Conservation (phyloP, 179 eudicot species). For the Beta corolliflora region DNA sequence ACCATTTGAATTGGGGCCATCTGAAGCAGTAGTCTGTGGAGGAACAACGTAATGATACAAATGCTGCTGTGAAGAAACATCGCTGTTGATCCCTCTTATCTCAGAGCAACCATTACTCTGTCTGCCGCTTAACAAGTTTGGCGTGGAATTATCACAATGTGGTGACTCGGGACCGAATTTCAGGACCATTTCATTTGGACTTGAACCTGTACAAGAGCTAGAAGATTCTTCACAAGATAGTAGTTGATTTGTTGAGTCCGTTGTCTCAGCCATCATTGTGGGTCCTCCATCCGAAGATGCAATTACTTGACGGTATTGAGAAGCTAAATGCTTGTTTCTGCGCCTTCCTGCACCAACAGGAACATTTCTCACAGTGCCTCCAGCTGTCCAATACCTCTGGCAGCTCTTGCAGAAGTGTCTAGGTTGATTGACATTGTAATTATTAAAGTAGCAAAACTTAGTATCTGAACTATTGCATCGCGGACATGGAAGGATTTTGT, state of each 20-base stretch:
- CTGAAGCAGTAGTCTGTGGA: slow-evolving; percentile 12
- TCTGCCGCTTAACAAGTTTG: slow-evolving; percentile 16
- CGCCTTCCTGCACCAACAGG: slow-evolving; percentile 92
- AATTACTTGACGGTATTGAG: slow-evolving; percentile 54
- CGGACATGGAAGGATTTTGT: slow-evolving; percentile 86
- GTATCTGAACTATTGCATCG: slow-evolving; percentile 87
- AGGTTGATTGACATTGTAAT: slow-evolving; percentile 88
- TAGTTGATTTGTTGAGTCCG: slow-evolving; percentile 21
- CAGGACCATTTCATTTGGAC: slow-evolving; percentile 35
- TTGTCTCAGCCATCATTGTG: slow-evolving; percentile 19
- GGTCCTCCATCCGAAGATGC: slow-evolving; percentile 39
- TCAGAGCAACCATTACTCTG: slow-evolving; percentile 12
- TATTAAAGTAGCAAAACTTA: slow-evolving; percentile 86
- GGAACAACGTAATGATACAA: slow-evolving; percentile 17
- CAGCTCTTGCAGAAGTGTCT: slow-evolving; percentile 92
- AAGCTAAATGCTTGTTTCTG: slow-evolving; percentile 65
- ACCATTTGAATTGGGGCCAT: slow-evolving; percentile 6
- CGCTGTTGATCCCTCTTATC: slow-evolving; percentile 14
- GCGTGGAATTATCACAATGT: slow-evolving; percentile 18
- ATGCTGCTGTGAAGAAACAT: slow-evolving; percentile 22
- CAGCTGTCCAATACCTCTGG: slow-evolving; percentile 94
- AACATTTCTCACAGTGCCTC: slow-evolving; percentile 84
- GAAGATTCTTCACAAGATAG: slow-evolving; percentile 32
- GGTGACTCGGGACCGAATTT: slow-evolving; percentile 39
- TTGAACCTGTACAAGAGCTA: slow-evolving; percentile 31